These are phyloP conservation scores for Cystobasidium sp. DNA, from an alignment of 1,284 basidiomycete species.

Conservation along the genomic window DNA sequence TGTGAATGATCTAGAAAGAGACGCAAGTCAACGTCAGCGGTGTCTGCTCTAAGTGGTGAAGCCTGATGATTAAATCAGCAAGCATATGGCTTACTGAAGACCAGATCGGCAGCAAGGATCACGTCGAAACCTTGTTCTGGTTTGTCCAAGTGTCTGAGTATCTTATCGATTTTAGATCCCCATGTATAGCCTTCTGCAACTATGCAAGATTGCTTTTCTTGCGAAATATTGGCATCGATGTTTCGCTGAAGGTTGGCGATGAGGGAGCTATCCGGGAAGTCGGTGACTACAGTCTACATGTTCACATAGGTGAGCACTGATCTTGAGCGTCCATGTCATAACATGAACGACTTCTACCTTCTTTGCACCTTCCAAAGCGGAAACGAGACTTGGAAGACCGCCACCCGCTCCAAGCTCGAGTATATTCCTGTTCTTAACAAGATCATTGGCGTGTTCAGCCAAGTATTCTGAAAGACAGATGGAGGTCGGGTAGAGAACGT, in stretches of 20 bases:
- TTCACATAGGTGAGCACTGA: background rate
- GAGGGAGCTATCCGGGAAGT: conserved; percentile 85
- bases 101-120: conserved; percentile 86
- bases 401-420: conserved; percentile 93
- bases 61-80: too few relatives aligned
- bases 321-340: background rate
- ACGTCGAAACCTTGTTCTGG: conserved; percentile 67
- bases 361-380: conserved; percentile 69
- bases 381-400: conserved; percentile 79
- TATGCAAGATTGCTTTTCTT: background rate
- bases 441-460: conserved; percentile 58
- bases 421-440: conserved; percentile 62
- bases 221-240: conserved; percentile 63
- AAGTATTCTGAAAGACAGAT: conserved; percentile 57
- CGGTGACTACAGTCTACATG: conserved; percentile 75
- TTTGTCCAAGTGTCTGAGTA: conserved; percentile 61
- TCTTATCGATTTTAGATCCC: conserved; percentile 69
- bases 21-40: background rate
- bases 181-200: conserved; percentile 74
- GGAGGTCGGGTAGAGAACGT: conserved; percentile 56
- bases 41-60: too few relatives aligned
- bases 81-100: conserved; percentile 64
- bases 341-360: conserved; percentile 48
- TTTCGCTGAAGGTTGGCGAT: conserved; percentile 79
- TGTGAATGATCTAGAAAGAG: conserved; percentile 59